Evolutionary conservation across 169 alveolate genomes (phyloP), one percentile per base, ranked within the genome.

Genomic region (Cyclospora cayetanensis): DNA sequence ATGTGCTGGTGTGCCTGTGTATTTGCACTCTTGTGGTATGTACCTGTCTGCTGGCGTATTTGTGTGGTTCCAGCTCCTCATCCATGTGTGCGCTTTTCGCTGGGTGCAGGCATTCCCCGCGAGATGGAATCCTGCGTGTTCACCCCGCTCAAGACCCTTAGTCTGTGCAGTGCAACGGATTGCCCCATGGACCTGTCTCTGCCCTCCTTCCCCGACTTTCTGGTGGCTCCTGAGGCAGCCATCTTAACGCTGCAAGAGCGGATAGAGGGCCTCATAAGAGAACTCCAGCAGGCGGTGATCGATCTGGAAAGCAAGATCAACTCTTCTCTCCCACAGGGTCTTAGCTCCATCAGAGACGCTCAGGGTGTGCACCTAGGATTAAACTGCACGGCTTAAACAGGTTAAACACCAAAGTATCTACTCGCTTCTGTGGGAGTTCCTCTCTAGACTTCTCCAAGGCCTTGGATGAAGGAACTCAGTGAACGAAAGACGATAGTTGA

Each of bases 221-320:
- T 72, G 52, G 84, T 72, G 84, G 35, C 84, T 72, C 84, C 84
- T 12, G 84, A 34, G 15, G 60, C 84, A 20, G 84, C 84, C 22
- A 42, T 72, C 60, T 72, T 60, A 22, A 72, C 35, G 35, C 84
- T 72, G 63, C 84, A 72, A 25, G 50, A 72, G 63, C 1, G 84
- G 1, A 60, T 41, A 20, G 60, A 72, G 84, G 5, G 31, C 20
- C 84, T 72, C 35, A 39, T 60, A 12, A 4, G 3, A 12, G 84
- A 72, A 18, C 63, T 72, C 2, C 84, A 72, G 37, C 63, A 72
- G n/a, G 63, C 84, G 22, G 84, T 72, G 27, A 20, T 27, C 12
- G 27, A 37, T 9, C 84, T 72, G 2, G 9, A 72, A 4, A 29
- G 41, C 4, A 72, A 72, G 29, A 39, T 72, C 52, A 72, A 72